Evolutionary conservation across 257 asterid species (phyloP).

Genomic region (Perilla frutescens): DNA sequence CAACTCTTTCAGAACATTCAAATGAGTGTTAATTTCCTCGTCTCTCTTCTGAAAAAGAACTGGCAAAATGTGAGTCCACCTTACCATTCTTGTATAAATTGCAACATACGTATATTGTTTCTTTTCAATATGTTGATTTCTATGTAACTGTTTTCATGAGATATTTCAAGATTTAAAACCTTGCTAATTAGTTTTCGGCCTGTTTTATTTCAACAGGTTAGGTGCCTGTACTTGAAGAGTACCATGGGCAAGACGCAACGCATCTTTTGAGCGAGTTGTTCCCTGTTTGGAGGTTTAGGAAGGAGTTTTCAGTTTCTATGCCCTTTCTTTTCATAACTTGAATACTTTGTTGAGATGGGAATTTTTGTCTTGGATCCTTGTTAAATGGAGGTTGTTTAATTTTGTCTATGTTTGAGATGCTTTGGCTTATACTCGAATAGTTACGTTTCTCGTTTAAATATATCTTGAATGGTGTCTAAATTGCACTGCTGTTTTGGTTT

Average conservation of each 20-base stretch:
- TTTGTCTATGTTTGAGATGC: slow-evolving; percentile 29
- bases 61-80: slow-evolving; percentile 56
- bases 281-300: slow-evolving; percentile 7
- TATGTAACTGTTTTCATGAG: too few species aligned
- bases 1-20: slow-evolving; percentile 59
- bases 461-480: too few species aligned
- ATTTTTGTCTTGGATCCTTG: slow-evolving; percentile 1
- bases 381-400: neutral
- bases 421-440: neutral
- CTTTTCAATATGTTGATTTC: too few species aligned
- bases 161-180: too few species aligned
- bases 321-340: neutral
- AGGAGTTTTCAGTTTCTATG: neutral
- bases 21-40: slow-evolving; percentile 58
- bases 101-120: too few species aligned
- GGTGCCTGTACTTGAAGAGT: slow-evolving; percentile 63
- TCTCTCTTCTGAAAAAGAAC: slow-evolving; percentile 58
- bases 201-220: slow-evolving; percentile 42
- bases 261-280: slow-evolving; percentile 39
- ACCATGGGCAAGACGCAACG: slow-evolving; percentile 64
- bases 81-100: neutral
- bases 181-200: neutral
- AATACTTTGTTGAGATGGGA: slow-evolving; percentile 6
- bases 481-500: too few species aligned
- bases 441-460: too few species aligned